A percentile compares a stretch with the other conserved stretches of the same genome.
Evolutionary conservation across 352 stramenopile genomes (phyloP).

Genomic region (Pythium sukuiense): DNA sequence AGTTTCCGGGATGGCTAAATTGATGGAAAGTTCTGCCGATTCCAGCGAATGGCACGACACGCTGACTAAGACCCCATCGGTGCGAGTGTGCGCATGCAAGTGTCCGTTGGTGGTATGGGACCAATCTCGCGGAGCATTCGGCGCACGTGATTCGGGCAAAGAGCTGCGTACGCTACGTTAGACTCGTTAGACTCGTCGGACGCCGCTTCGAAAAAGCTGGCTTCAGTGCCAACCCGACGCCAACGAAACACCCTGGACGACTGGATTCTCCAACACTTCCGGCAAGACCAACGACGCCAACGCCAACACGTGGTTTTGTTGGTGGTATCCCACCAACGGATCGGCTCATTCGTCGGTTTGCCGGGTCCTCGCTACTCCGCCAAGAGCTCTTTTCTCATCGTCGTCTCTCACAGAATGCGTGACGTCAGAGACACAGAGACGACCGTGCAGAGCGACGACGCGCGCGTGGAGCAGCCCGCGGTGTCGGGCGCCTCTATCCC

Average conservation of each 20-base stretch:
- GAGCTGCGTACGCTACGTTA: neutral
- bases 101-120: constrained; percentile 3
- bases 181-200: constrained; percentile 6
- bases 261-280: constrained; percentile 2
- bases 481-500: neutral
- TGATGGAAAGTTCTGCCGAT: constrained; percentile 25
- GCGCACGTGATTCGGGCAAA: neutral
- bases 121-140: neutral
- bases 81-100: neutral
- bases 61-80: neutral
- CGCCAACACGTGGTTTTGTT: constrained; percentile 3
- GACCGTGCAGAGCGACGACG: constrained; percentile 21
- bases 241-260: neutral
- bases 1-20: neutral
- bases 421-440: constrained; percentile 22
- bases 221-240: neutral
- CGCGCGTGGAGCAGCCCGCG: constrained; percentile 17
- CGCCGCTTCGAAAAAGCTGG: constrained; percentile 7
- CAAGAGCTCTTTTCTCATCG: neutral
- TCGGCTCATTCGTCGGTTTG: neutral
- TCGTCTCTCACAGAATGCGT: constrained; percentile 7
- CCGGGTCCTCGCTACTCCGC: neutral
- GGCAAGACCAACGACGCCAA: neutral
- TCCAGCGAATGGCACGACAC: neutral
- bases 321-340: neutral